Conservation (phyloP, 441 rosid species). For the Corymbia citriodora region DNA sequence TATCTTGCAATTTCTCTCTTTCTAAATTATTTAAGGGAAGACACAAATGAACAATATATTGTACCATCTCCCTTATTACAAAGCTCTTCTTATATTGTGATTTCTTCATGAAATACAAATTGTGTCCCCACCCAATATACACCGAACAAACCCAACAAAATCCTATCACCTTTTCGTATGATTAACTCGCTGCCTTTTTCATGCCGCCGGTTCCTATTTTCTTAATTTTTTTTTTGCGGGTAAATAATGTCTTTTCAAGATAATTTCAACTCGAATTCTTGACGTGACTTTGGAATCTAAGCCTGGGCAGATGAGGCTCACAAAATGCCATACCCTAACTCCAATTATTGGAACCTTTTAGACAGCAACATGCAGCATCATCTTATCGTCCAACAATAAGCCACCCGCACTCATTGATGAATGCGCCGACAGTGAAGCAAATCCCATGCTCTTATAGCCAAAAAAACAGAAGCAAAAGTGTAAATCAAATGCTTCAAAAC, state of each 20-base stretch:
- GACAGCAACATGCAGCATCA: neutral
- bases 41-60: neutral
- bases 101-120: neutral
- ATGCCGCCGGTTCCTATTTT: neutral
- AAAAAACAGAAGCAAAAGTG: neutral
- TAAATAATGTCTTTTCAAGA: neutral
- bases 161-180: neutral
- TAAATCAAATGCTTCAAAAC: neutral
- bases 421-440: neutral
- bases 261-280: neutral
- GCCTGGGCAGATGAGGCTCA: neutral
- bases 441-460: neutral
- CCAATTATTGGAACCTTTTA: neutral
- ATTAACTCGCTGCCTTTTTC: no score
- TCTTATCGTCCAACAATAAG: neutral
- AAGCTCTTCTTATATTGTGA: neutral
- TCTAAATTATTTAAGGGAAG: neutral
- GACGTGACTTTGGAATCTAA: neutral
- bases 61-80: neutral
- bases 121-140: fast-evolving
- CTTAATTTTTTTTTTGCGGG: fast-evolving
- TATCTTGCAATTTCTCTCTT: neutral
- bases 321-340: neutral
- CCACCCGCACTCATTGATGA: neutral
- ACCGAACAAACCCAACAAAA: neutral